Percentiles rank a stretch among this genome's conserved stretches.
phyloP scores from a whole-genome alignment of 768 basidiomycete genomes.

The Tephrocybe sp. region DNA sequence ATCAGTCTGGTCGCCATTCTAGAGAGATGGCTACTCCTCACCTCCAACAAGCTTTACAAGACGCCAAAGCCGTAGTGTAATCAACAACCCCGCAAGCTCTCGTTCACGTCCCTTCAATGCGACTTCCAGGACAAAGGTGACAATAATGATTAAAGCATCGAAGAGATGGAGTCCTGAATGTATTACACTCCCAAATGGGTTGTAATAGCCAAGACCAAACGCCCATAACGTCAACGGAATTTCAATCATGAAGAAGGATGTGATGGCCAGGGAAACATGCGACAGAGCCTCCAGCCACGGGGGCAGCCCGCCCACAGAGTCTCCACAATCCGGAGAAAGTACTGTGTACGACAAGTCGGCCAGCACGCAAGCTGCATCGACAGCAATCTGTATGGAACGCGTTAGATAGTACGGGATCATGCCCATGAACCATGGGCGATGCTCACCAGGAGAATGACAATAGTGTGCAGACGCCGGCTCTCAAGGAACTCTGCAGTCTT shows the following conservation, averaged over 20 bases:
- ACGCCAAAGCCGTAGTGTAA: slow-evolving; percentile 78
- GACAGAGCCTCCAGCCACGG: slow-evolving; percentile 62
- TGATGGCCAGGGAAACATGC: slow-evolving; percentile 64
- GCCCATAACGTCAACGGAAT: slow-evolving; percentile 70
- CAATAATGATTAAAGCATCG: slow-evolving; percentile 67
- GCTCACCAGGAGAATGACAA: slow-evolving; percentile 53
- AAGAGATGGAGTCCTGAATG: slow-evolving; percentile 71
- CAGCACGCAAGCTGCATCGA: slow-evolving; percentile 71
- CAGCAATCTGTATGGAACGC: slow-evolving; percentile 43
- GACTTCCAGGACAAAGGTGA: slow-evolving; percentile 73
- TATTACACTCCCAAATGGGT: slow-evolving; percentile 52
- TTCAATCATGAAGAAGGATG: slow-evolving; percentile 72
- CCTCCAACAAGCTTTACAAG: slow-evolving; percentile 69
- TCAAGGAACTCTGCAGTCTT: slow-evolving; percentile 50
- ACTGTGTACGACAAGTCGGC: slow-evolving; percentile 69
- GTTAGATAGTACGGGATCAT: too few relatives aligned
- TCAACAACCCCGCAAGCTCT: slow-evolving; percentile 68
- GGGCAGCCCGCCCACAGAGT: slow-evolving; percentile 39
- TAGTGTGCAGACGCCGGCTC: slow-evolving; percentile 48
- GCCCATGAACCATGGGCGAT: neutral
- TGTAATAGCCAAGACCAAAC: slow-evolving; percentile 58
- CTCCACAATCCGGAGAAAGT: slow-evolving; percentile 48
- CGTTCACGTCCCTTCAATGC: slow-evolving; percentile 63
- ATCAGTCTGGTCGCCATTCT: neutral
- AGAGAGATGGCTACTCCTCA: slow-evolving; percentile 18